A percentile compares a stretch with the other conserved stretches of the same genome.
Conservation (phyloP, 2,329 filamentous ascomycete genomes). For the Cladosporium sp. region DNA sequence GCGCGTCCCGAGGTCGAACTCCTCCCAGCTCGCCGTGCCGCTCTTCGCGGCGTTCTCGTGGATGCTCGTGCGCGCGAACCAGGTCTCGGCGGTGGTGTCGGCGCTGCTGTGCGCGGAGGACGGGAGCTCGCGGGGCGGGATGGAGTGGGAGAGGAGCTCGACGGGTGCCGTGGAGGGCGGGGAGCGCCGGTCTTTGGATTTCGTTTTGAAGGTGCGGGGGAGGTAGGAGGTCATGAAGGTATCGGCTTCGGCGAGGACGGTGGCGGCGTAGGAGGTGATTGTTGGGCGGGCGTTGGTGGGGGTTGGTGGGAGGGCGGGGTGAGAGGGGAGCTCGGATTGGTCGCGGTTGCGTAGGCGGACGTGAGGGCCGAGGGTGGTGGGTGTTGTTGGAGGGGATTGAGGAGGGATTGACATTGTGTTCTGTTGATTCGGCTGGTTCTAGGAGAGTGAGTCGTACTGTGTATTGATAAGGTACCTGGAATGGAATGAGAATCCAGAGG, state of each 20-base stretch:
- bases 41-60: constrained; percentile 48
- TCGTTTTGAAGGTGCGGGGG: constrained; percentile 48
- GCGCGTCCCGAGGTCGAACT: constrained; percentile 57
- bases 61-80: constrained; percentile 58
- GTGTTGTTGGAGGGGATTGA: background rate
- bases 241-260: constrained; percentile 53
- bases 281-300: constrained; percentile 4
- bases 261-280: constrained; percentile 39
- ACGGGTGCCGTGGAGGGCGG: constrained; percentile 47
- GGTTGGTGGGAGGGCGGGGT: constrained; percentile 25
- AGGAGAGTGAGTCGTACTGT: too few relatives aligned
- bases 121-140: constrained; percentile 41
- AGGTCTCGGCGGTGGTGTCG: constrained; percentile 44
- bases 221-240: constrained; percentile 53
- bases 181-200: constrained; percentile 43
- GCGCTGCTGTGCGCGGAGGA: constrained; percentile 15
- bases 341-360: constrained; percentile 30
- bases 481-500: too few relatives aligned
- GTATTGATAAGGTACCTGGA: too few relatives aligned
- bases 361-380: constrained; percentile 16
- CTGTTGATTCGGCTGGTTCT: too few relatives aligned
- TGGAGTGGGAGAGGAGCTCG: constrained; percentile 47
- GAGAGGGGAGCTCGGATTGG: constrained; percentile 28
- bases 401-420: background rate
- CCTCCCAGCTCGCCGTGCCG: constrained; percentile 56